phyloP scores from a whole-genome alignment of 2,329 filamentous ascomycete species.

The Pseudocercospora musae region DNA sequence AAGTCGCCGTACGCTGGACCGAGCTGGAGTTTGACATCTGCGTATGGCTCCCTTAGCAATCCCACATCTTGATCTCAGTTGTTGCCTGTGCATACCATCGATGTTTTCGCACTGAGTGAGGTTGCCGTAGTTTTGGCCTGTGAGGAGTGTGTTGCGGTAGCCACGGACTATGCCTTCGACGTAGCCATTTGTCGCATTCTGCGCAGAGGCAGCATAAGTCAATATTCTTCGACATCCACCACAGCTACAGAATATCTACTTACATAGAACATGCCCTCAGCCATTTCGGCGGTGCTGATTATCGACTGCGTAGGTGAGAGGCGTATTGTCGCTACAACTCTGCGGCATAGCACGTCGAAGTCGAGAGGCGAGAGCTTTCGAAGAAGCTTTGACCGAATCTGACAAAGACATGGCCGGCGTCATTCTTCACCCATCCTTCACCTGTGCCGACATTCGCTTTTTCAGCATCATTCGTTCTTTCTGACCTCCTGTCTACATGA shows the following conservation, averaged over 20 bases:
- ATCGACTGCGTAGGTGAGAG: background rate
- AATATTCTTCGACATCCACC: background rate
- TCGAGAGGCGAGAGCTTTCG: background rate
- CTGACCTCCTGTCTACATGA: background rate
- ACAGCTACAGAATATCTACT: background rate
- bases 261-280: slow-evolving; percentile 43
- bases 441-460: too few relatives aligned
- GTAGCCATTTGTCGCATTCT: slow-evolving; percentile 64
- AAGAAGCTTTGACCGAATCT: background rate
- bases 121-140: slow-evolving; percentile 86
- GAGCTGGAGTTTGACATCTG: slow-evolving; percentile 97
- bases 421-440: too few relatives aligned
- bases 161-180: slow-evolving; percentile 96
- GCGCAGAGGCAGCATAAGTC: slow-evolving; percentile 38
- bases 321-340: background rate
- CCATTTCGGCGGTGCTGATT: slow-evolving; percentile 35
- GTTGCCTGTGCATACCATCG: slow-evolving; percentile 64
- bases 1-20: slow-evolving; percentile 96
- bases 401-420: background rate
- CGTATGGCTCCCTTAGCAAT: slow-evolving; percentile 14
- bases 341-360: background rate
- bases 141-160: slow-evolving; percentile 92
- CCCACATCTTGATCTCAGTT: background rate
- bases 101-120: slow-evolving; percentile 96
- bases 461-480: background rate